Base-by-base conservation (phyloP, 1,284 basidiomycete genomes). In the Cutaneotrichosporon dermatis region DNA sequence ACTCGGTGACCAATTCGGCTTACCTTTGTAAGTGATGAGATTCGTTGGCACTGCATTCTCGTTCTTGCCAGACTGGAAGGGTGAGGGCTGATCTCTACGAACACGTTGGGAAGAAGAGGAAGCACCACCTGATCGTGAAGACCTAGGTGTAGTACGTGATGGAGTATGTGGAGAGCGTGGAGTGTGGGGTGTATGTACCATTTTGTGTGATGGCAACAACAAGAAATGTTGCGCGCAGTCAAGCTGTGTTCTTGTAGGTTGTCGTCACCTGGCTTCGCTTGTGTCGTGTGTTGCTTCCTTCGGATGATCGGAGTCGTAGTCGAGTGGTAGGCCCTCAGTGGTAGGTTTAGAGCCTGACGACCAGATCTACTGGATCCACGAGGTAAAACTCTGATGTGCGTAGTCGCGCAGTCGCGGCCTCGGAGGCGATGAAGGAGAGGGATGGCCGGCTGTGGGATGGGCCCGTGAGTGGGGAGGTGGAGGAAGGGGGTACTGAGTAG, bases 41-140 rank as follows among this genome's bases (percentile, higher is more conserved):
- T 76, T 76, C 54, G 75, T 76, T 2, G 75, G 75, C 25, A 76
- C 68, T 7, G 75, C 75, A 57, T 71, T 65, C 51, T 62, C 58
- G 57, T 65, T 65, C 59, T 65, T 65, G 48, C 63, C 63, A 34
- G 60, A 62, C 59, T 65, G 60, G 58, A 65, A 65, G 15, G 58
- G 57, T 50, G 57, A 59, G 52, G 52, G 46, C 40, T 53, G 51
- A 8, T 44, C 50, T 41, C 50, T 39, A 33, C 50, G 50, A 25
- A 25, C 2, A 13, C 50, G 50, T 34, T 51, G 50, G 50, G 50
- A 51, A n/a, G 50, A 41, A 15, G 50, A 41, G 39, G 50, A 51
- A 6, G 39, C 39, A 15, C 50, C 50, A 42, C 50, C 50, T 39
- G 50, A 51, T 39, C 16, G 50, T 41, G 50, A 51, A 9, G 40